phyloP scores from a whole-genome alignment of 1,284 basidiomycete genomes.

The Pterulicium gracile region DNA sequence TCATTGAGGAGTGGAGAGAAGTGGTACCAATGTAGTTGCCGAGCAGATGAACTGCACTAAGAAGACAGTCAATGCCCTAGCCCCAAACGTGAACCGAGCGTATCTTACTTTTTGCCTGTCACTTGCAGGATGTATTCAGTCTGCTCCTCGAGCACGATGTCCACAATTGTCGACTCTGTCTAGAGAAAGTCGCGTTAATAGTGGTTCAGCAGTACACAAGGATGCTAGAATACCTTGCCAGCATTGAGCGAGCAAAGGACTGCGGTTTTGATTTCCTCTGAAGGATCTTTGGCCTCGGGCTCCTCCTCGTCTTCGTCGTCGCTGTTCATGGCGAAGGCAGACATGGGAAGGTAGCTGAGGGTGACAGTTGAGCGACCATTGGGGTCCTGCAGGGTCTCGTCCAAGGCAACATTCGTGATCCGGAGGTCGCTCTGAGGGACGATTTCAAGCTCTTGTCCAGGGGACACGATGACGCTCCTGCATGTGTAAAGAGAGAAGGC shows the following conservation, averaged over 20 bases:
- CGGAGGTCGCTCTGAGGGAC: conserved; percentile 62
- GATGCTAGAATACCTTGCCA: conserved; percentile 45
- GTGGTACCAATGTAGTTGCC: conserved; percentile 80
- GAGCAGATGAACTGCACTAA: conserved; percentile 72
- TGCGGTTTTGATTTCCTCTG: conserved; percentile 27
- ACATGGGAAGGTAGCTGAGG: conserved; percentile 45
- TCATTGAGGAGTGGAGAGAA: conserved; percentile 8
- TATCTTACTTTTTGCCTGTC: conserved; percentile 73
- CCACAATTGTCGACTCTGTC: conserved; percentile 74
- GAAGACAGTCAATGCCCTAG: conserved; percentile 7
- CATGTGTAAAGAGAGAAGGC: conserved; percentile 7
- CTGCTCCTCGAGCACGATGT: conserved; percentile 70
- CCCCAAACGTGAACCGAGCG: conserved; percentile 5
- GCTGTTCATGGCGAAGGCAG: conserved; percentile 26
- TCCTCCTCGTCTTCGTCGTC: conserved; percentile 44
- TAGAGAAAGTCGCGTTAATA: conserved; percentile 17
- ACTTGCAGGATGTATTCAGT: conserved; percentile 63
- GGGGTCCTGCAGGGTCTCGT: conserved; percentile 57
- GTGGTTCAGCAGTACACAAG: not conserved
- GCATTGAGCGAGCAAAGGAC: conserved; percentile 61
- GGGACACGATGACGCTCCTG: conserved; percentile 53
- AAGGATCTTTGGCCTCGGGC: conserved; percentile 30
- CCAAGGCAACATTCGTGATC: conserved; percentile 80
- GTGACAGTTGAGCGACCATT: conserved; percentile 71
- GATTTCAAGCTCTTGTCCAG: conserved; percentile 54